Base-by-base conservation (phyloP, 306 rosid species). In the Lathyrus tuberosus region DNA sequence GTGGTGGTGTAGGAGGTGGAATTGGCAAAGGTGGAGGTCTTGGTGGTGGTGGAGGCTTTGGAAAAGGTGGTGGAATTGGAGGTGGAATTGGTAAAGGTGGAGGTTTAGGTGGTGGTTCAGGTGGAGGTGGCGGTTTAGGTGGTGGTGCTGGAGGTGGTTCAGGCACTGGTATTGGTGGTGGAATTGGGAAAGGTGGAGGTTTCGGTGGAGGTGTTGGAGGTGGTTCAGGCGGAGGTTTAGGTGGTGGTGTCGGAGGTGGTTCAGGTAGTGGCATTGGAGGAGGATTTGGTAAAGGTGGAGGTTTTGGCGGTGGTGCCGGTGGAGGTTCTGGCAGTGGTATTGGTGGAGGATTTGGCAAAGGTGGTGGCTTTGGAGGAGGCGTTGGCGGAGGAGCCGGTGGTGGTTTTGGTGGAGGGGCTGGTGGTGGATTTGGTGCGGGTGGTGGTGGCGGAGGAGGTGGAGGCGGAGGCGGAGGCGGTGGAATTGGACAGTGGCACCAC, bases 401-500 rank as follows among this genome's bases (percentile, higher is more conserved):
- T 2, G 84, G 81, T 0, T 62, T 69, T 28, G 82, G 78, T 7
- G 61, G 64, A 0, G 83, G 83, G 47, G 73, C 1, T 37, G 74
- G 77, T 5, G 71, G 58, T 9, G 79, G 79, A 4, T 6, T n/a
- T 3, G 79, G 83, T 4, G n/a, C n/a, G n/a, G n/a, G n/a, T 20
- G 75, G 79, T 1, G 81, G 84, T 3, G 76, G 80, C 0, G 77
- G 66, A 0, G 75, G 43, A 0, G 80, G 79, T 1, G 74, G 53
- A 1, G 76, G 79, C 0, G 74, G 46, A 0, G 77, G 80, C 0
- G 72, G 57, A 0, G 90, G 87, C 0, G 57, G 46, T 8, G 84
- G 78, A 43, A 78, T 84, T 54, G 93, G 91, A 70, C 84, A 67
- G 8, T 46, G 2, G 52, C 52, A 51, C 80, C 93, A 75, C 62